Evolutionary conservation across 2,329 filamentous ascomycete genomes (phyloP), one percentile per base, ranked within the genome.

Genomic region (Cladorrhinum sp.): DNA sequence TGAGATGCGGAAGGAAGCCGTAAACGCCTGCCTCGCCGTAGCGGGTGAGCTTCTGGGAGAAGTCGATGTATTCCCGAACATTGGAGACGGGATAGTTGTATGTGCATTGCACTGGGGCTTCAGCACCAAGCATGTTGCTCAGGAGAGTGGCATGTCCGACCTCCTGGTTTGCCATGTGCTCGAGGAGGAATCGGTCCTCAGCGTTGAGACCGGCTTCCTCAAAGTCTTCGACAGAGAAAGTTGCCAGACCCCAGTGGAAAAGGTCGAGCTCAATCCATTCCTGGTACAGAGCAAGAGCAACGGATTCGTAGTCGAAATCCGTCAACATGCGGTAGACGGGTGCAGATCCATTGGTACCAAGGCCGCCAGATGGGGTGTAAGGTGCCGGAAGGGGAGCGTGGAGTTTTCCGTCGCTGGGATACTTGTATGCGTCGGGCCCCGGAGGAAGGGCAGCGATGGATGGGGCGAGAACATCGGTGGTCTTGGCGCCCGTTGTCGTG

Each of bases 191-290:
- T 8, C 88, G 83, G 68, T 93, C 89, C 69, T 90, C 85, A 10
- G 85, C 80, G 6, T 78, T 87, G 14, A 96, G 76, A 1, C 90
- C 89, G 24, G 83, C 86, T 1, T 79, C 83, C 6, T 84, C 77
- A 66, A 93, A 95, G 16, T 95, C 88, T 30, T 84, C 79, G 0
- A 80, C 83, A 1, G 84, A 85, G 74, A 91, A 95, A 0, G 79
- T 83, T 0, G 83, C 85, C 2, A 95, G 80, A 14, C 88, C 90
- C 70, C 89, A 86, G 73, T 90, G 86, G 81, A 95, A 95, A 14
- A 92, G 80, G 71, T 95, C 91, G 1, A 95, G 80, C 75, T 95
- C 90, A 58, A 94, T 92, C 83, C 86, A 95, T 74, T 95, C 91
- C 68, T 92, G 88, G 71, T 94, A 93, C 0, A 94, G 78, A 12